Evolutionary conservation across 2,329 filamentous ascomycete genomes (phyloP), one percentile per base, ranked within the genome.

Genomic region (Epichloe uncinata): DNA sequence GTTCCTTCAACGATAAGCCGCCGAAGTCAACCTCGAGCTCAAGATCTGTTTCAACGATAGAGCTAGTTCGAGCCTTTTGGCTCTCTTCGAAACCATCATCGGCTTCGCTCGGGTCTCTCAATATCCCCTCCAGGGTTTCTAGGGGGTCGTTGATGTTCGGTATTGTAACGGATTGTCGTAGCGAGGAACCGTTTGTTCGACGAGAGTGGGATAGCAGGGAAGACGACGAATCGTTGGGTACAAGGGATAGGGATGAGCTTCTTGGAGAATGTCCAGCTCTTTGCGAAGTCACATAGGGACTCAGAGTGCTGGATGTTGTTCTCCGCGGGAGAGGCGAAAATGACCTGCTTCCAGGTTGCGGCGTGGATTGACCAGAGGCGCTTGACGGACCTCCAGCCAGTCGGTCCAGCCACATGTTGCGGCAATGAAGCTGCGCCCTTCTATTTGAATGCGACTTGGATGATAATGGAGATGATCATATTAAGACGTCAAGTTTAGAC

Each of bases 371-470:
- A 56, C 68, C 70, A 53, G 67, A 79, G 71, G 64, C 78, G 55
- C 56, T 81, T 51, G 82, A 77, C 66, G 85, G 82, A 59, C 77
- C 58, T 53, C 63, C 81, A 56, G 85, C 83, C 56, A 95, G 81
- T 65, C 89, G 84, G 71, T 95, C 89, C 63, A 94, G 81, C 89
- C 89, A 95, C 87, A 95, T 95, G 60, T 60, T 68, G 36, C 26
- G 35, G 50, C 26, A 20, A 18, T 13, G 20, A 33, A 18, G 30
- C 20, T 36, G 20, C 16, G 7, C 45, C 36, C 20, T 22, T 11
- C 40, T 26, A 13, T 45, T 45, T 20, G 40, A 16, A 35, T 15
- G 30, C 16, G 40, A 15, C 33, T 22, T 11, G 22, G n/a, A 20
- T 9, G 13, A 18, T 22, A 30, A 30, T 30, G n/a, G 18, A 15